A percentile compares a stretch with the other conserved stretches of the same genome.
Conservation (phyloP, 2,329 filamentous ascomycete genomes). For the Fusarium keratoplasticum region DNA sequence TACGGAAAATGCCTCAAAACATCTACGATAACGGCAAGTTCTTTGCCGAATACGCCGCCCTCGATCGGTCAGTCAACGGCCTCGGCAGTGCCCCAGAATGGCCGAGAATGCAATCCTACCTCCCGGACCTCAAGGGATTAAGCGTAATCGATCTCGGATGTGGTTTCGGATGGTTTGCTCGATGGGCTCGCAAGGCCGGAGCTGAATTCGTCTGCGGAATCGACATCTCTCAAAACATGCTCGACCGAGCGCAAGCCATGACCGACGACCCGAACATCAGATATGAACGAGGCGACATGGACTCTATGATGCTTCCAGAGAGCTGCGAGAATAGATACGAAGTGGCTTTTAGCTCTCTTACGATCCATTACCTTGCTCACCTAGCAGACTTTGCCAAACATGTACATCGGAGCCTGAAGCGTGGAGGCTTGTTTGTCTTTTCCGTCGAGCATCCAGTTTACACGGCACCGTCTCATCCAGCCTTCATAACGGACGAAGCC, state of each 20-base stretch:
- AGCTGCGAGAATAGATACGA: background rate
- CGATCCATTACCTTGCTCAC: background rate
- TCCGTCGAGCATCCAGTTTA: background rate
- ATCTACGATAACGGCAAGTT: background rate
- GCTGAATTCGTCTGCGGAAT: background rate
- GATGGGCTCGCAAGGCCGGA: background rate
- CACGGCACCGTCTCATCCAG: background rate
- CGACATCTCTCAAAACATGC: background rate
- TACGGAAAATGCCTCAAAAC: background rate
- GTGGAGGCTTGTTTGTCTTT: background rate
- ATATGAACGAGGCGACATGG: background rate
- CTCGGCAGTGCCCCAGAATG: background rate
- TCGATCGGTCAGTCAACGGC: background rate
- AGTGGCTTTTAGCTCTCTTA: background rate
- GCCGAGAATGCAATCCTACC: background rate
- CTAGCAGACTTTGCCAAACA: background rate
- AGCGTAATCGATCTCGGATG: background rate
- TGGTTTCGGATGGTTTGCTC: background rate
- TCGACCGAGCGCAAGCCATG: background rate
- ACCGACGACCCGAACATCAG: background rate
- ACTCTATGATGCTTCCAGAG: background rate
- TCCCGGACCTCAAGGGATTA: background rate
- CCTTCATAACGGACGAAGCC: background rate
- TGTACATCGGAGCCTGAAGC: background rate
- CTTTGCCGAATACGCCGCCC: background rate